These are phyloP conservation scores for Spergularia marina DNA, from an alignment of 148 eudicot species.

Conservation along the genomic window DNA sequence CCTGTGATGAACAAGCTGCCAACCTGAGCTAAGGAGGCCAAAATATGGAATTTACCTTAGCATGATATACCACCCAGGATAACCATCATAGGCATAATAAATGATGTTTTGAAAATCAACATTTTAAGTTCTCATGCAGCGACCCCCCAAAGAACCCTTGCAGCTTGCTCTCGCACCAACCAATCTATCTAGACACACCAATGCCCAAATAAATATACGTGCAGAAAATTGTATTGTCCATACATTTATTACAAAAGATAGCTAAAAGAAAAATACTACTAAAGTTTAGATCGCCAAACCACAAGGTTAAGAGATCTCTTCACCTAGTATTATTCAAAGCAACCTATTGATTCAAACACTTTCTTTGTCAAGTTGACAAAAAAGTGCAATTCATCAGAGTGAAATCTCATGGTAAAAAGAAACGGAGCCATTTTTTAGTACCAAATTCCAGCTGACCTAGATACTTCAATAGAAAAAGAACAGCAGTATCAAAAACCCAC, in stretches of 20 bases:
- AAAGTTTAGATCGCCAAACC: background rate
- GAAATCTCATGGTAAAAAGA: constrained; percentile 2
- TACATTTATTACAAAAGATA: background rate
- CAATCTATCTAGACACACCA: background rate
- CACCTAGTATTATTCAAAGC: background rate
- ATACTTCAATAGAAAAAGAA: constrained; percentile 9
- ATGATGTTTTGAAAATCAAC: background rate
- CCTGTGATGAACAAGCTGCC: background rate
- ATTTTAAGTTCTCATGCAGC: background rate
- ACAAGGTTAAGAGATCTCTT: background rate
- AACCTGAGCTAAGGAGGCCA: background rate
- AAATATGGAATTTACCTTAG: background rate
- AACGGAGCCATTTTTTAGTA: background rate
- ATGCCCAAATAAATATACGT: background rate
- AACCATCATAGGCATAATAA: too few relatives aligned
- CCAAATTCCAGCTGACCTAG: constrained; percentile 7
- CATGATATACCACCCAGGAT: background rate
- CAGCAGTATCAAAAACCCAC: background rate
- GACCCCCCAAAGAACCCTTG: background rate
- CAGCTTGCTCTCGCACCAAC: background rate
- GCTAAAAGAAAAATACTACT: background rate
- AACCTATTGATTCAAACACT: background rate
- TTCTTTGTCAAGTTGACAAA: constrained; percentile 6
- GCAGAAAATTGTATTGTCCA: background rate
- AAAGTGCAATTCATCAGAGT: background rate